These are phyloP conservation scores for Kregervanrija pseudodelftensis DNA, from an alignment of 805 yeast species.

Conservation along the genomic window DNA sequence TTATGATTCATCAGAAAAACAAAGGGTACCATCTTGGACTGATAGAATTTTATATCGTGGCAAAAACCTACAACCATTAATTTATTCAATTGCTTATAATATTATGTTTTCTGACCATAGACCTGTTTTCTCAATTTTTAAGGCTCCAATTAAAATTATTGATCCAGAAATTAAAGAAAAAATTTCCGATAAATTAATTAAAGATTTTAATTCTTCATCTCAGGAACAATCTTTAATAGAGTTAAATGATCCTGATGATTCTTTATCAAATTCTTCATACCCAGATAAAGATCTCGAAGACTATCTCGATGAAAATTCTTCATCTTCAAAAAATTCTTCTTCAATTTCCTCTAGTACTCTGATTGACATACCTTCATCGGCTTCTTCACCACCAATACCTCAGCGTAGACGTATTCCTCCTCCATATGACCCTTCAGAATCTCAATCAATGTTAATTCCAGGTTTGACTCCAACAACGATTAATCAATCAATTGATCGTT, in stretches of 20 bases:
- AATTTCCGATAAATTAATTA: conserved; percentile 53
- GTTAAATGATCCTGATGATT: conserved; percentile 19
- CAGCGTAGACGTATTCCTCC: conserved; percentile 18
- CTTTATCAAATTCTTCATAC: conserved; percentile 5
- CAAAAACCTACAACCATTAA: conserved; percentile 47
- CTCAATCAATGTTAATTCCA: conserved; percentile 17
- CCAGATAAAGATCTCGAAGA: conserved; percentile 6
- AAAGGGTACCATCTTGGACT: conserved; percentile 94
- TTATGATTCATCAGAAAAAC: conserved; percentile 89
- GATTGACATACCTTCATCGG: conserved; percentile 17
- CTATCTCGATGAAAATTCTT: conserved; percentile 6
- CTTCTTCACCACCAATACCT: conserved; percentile 12
- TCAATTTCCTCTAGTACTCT: conserved; percentile 16
- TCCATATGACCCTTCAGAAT: conserved; percentile 14
- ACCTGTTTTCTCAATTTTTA: conserved; percentile 82
- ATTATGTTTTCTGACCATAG: conserved; percentile 78
- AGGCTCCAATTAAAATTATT: conserved; percentile 57
- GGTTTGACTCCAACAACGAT: conserved; percentile 16
- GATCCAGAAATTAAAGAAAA: conserved; percentile 54
- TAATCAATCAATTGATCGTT: conserved; percentile 7
- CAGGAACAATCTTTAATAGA: conserved; percentile 19
- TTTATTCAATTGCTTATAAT: conserved; percentile 58
- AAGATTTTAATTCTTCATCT: conserved; percentile 16
- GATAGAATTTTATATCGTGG: conserved; percentile 77
- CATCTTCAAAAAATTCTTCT: conserved; percentile 15